Base-by-base conservation (phyloP, 805 yeast genomes). In the Yarrowia divulgata region DNA sequence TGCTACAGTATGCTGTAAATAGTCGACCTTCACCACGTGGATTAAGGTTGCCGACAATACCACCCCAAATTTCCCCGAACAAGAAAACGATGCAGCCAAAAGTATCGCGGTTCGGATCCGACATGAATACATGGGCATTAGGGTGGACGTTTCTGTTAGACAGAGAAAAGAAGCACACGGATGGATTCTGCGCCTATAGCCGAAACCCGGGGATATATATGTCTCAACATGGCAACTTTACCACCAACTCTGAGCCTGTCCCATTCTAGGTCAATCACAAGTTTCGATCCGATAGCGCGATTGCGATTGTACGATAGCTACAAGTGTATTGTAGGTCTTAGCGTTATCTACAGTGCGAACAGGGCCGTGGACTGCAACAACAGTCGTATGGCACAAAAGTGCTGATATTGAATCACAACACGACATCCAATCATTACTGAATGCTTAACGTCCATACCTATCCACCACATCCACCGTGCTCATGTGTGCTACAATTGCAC, bases 91-190 rank as follows among this genome's bases (percentile, higher is more conserved):
- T 35, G 58, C 58, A 35, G 42, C n/a, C 42, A 35, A 39, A 39
- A 9, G 29, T 19, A 50, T 54, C 60, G 60, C 45, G 45, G 60
- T 19, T 54, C 60, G 60, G 60, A 19, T 54, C 60, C 60, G 60
- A 37, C 43, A 16, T 13, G 9, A 4, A 14, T 6, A 52, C 18
- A 35, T 18, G 34, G 2, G 13, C 13, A 19, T 13, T n/a, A 46
- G 29, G 2, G 2, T 12, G 9, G 16, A 23, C 4, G 32, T 10
- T 6, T 6, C 16, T 42, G 9, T 2, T 14, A 45, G 16, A 19
- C 19, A 16, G 37, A 34, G 8, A 34, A 34, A 34, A 45, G 23
- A 12, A 12, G 16, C 16, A 19, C 16, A 19, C 16, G 10, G 29
- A 4, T 23, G 29, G 29, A 23, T 23, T 23, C n/a, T 10, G 49